These are phyloP conservation scores for Saccharomycopsis sp. DNA, from an alignment of 805 yeast genomes.

Conservation along the genomic window DNA sequence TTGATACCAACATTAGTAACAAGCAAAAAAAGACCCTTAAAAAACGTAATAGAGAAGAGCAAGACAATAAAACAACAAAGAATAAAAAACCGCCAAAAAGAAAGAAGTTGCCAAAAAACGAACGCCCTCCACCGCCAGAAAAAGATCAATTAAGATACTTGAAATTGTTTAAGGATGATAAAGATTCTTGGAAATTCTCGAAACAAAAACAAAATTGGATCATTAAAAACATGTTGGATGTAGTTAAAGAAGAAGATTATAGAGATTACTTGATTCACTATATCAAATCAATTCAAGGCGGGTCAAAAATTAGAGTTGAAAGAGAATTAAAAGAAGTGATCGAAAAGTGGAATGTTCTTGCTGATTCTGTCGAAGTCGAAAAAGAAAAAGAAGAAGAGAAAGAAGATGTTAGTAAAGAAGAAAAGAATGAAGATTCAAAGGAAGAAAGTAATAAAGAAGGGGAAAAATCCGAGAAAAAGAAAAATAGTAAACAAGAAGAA, in stretches of 20 bases:
- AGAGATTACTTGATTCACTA: slow-evolving; percentile 40
- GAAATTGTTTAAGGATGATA: slow-evolving; percentile 45
- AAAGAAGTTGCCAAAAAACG: slow-evolving; percentile 54
- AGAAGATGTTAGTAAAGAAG: slow-evolving; percentile 18
- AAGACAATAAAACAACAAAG: slow-evolving; percentile 15
- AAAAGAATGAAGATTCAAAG: slow-evolving; percentile 11
- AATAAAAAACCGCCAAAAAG: slow-evolving; percentile 58
- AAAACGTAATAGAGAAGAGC: slow-evolving; percentile 19
- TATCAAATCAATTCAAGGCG: slow-evolving; percentile 58
- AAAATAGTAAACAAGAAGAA: slow-evolving; percentile 13
- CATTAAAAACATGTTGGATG: slow-evolving; percentile 44
- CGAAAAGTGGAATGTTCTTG: slow-evolving; percentile 42
- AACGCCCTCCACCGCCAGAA: slow-evolving; percentile 55
- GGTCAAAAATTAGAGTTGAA: slow-evolving; percentile 47
- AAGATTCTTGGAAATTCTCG: slow-evolving; percentile 67
- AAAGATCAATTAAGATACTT: slow-evolving; percentile 64
- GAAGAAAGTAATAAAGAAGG: slow-evolving; percentile 16
- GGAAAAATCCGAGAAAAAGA: slow-evolving; percentile 16
- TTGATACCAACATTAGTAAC: too few species aligned
- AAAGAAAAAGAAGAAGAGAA: slow-evolving; percentile 19
- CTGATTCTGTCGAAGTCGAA: slow-evolving; percentile 10
- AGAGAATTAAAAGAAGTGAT: slow-evolving; percentile 38
- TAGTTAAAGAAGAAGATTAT: slow-evolving; percentile 46
- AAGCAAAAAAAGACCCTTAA: slow-evolving; percentile 34
- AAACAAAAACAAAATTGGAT: slow-evolving; percentile 86